Evolutionary conservation across 805 yeast genomes (phyloP).

Genomic region (Metschnikowia shivogae): DNA sequence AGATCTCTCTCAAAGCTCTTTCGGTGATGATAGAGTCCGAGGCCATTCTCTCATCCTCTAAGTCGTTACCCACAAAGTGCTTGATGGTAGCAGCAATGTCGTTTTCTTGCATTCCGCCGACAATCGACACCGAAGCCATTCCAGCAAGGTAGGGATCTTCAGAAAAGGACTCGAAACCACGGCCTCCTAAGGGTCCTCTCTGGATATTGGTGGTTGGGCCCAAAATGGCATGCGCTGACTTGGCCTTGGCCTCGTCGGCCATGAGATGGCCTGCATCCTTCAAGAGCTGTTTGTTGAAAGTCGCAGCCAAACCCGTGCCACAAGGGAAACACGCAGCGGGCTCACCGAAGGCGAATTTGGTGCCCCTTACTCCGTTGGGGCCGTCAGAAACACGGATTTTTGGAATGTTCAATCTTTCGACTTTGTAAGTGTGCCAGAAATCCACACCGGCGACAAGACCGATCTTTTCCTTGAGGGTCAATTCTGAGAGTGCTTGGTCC

Average conservation of each 20-base stretch:
- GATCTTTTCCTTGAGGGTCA: slow-evolving; percentile 26
- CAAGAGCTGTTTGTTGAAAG: slow-evolving; percentile 27
- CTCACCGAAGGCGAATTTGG: slow-evolving; percentile 24
- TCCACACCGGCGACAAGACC: slow-evolving; percentile 40
- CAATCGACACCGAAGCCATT: slow-evolving; percentile 21
- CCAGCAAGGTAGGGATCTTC: slow-evolving; percentile 34
- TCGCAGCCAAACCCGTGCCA: slow-evolving; percentile 31
- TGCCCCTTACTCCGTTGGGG: slow-evolving; percentile 33
- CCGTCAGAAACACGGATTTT: slow-evolving; percentile 40
- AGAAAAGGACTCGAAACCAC: slow-evolving; percentile 32
- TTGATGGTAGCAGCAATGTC: slow-evolving; percentile 31
- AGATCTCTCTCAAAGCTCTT: slow-evolving; percentile 31
- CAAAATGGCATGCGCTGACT: slow-evolving; percentile 27
- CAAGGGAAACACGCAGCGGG: slow-evolving; percentile 34
- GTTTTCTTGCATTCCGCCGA: slow-evolving; percentile 27
- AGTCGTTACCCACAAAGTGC: slow-evolving; percentile 32
- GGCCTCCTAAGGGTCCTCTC: slow-evolving; percentile 33
- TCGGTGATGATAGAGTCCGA: slow-evolving; percentile 28
- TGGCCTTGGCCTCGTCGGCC: slow-evolving; percentile 31
- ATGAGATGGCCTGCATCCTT: slow-evolving; percentile 28
- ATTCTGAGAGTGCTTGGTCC: slow-evolving; percentile 21
- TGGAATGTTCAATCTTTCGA: slow-evolving; percentile 41
- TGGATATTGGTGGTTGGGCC: slow-evolving; percentile 34
- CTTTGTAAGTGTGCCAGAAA: slow-evolving; percentile 47
- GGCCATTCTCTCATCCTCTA: slow-evolving; percentile 29